Evolutionary conservation across 2,329 filamentous ascomycete species (phyloP), one percentile per base, ranked within the genome.

Genomic region (Podosphaera aphanis): DNA sequence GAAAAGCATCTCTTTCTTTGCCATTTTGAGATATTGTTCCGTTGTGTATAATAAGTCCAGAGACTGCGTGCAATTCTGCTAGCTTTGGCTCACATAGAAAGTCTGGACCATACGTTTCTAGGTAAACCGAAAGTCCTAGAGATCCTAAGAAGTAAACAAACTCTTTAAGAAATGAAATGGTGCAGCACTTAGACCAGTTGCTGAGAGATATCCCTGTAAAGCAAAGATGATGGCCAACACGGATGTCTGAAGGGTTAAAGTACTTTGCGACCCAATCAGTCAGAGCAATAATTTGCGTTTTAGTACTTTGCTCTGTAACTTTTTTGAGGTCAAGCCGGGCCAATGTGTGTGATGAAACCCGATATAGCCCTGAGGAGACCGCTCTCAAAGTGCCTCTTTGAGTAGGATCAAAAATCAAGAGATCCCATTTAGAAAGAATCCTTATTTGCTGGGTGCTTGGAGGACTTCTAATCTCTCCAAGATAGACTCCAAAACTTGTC

Each of bases 381-480:
- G 60, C 62, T 3, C 60, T 54, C 2, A 56, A 39, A 2, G 64
- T 58, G 5, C 62, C 61, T 8, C 45, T 35, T 48, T 62, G 58
- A 16, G 61, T 55, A 2, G 65, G 64, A 49, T 68, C 63, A 11
- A 66, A 56, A 15, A 66, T 57, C 35, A 66, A 47, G n/a, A 66
- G 49, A 44, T 67, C 64, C 62, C 62, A 66, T 52, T 60, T 55
- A 33, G 55, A 46, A n/a, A 67, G 53, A 5, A 67, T 42, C n/a
- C 49, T 52, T 18, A 53, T 46, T 48, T 66, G 56, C 18, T 53
- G 48, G 15, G 47, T 44, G 2, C 58, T 61, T 5, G 57, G 56
- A 3, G 60, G 59, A 25, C 46, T 50, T 16, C 52, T 49, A 42
- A 66, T 64, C 21, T 50, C 48, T 13, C 65, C 65, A 5, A 67